These are phyloP conservation scores for Plantago lanceolata DNA, from an alignment of 305 asterid species.

Conservation along the genomic window DNA sequence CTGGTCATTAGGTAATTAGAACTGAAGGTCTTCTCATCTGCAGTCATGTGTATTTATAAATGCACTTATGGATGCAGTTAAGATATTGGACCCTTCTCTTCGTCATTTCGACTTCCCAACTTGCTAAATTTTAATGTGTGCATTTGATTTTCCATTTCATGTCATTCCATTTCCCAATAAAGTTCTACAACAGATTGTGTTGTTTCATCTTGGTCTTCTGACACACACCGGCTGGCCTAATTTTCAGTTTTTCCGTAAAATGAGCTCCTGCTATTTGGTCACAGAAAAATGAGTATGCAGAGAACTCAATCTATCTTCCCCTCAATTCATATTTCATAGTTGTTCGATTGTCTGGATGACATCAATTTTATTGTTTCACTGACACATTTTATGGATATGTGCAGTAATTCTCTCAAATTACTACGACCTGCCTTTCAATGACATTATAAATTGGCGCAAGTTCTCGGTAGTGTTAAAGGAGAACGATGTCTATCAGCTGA, in stretches of 20 bases:
- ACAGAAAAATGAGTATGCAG: not conserved
- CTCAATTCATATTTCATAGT: not conserved
- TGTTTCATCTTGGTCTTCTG: too few species aligned
- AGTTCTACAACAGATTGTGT: too few species aligned
- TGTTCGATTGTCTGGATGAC: conserved; percentile 1
- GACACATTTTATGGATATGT: conserved; percentile 25
- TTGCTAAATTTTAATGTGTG: too few species aligned
- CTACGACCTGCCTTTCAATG: conserved; percentile 92
- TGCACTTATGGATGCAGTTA: too few species aligned
- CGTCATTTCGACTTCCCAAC: too few species aligned
- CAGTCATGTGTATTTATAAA: too few species aligned
- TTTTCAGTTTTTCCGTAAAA: not conserved
- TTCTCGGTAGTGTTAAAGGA: conserved; percentile 72
- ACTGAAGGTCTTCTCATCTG: too few species aligned
- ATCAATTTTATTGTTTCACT: conserved; percentile 11
- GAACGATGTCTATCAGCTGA: conserved; percentile 84
- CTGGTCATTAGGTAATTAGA: too few species aligned
- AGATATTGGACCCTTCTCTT: too few species aligned
- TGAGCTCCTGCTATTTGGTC: not conserved
- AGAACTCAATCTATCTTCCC: not conserved
- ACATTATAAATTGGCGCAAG: conserved; percentile 72
- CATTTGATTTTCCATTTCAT: too few species aligned
- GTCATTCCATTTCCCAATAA: too few species aligned
- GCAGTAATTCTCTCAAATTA: conserved; percentile 92
- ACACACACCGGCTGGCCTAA: too few species aligned